Percentiles rank a stretch among this genome's conserved stretches.
These are phyloP conservation scores for Zea mays DNA, from an alignment of 176 grass and related monocot species.

Conservation along the genomic window DNA sequence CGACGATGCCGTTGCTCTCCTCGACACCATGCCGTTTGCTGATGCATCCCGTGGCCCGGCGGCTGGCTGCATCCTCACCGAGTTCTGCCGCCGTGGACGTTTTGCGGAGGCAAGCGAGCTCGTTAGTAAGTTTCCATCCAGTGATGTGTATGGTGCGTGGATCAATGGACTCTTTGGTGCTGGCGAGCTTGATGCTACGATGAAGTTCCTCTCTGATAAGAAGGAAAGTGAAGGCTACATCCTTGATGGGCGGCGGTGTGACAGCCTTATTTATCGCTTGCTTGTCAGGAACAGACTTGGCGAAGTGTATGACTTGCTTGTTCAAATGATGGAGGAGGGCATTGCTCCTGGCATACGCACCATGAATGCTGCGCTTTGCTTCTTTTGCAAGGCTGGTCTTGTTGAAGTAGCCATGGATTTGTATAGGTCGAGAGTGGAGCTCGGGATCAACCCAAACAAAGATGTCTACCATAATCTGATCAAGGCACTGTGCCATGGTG, in stretches of 20 bases:
- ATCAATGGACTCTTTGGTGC: slow-evolving; percentile 49
- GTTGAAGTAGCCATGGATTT: slow-evolving; percentile 80
- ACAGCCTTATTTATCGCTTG: slow-evolving; percentile 56
- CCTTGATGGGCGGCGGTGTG: slow-evolving; percentile 48
- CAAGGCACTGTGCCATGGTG: slow-evolving; percentile 60
- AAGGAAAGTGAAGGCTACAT: slow-evolving; percentile 74
- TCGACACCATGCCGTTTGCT: slow-evolving; percentile 54
- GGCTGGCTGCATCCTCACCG: slow-evolving; percentile 44
- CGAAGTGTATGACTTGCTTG: slow-evolving; percentile 74
- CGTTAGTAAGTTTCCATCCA: slow-evolving; percentile 63
- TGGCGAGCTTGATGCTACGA: slow-evolving; percentile 54
- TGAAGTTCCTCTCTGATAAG: slow-evolving; percentile 73
- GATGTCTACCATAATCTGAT: slow-evolving; percentile 73
- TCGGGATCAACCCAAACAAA: slow-evolving; percentile 72
- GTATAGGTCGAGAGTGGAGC: slow-evolving; percentile 65
- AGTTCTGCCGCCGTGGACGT: slow-evolving; percentile 48
- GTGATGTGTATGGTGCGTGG: slow-evolving; percentile 66
- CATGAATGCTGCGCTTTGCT: slow-evolving; percentile 82
- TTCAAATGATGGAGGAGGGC: slow-evolving; percentile 95
- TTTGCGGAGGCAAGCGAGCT: slow-evolving; percentile 54
- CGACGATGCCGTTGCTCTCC: slow-evolving; percentile 51
- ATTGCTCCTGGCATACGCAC: slow-evolving; percentile 62
- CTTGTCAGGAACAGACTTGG: slow-evolving; percentile 57
- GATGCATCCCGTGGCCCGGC: slow-evolving; percentile 35
- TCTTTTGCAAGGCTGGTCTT: slow-evolving; percentile 96